phyloP scores from a whole-genome alignment of 164 flowering plant genomes.

The Hamamelis virginiana region DNA sequence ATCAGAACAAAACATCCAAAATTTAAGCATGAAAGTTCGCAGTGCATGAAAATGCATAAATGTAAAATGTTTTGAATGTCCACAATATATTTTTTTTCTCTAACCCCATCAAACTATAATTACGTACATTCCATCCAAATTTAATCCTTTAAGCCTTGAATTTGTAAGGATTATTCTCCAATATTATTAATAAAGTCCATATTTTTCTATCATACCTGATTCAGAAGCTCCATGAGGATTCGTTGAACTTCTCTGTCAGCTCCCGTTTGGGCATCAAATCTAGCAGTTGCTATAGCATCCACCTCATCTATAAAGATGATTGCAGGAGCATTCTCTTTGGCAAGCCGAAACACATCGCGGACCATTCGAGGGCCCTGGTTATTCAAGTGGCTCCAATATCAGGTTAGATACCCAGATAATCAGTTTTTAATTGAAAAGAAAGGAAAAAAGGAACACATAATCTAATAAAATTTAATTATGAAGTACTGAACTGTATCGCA shows the following conservation, averaged over 20 bases:
- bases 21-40: too few species aligned
- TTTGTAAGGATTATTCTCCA: background rate
- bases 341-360: conserved; percentile 96
- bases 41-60: too few species aligned
- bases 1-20: background rate
- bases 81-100: too few species aligned
- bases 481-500: too few species aligned
- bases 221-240: conserved; percentile 94
- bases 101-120: too few species aligned
- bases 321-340: conserved; percentile 97
- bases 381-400: background rate
- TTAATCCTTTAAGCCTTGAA: background rate
- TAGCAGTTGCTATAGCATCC: conserved; percentile 97
- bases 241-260: conserved; percentile 99
- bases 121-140: background rate
- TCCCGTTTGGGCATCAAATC: conserved; percentile 99
- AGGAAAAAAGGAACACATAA: too few species aligned
- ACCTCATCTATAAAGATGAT: conserved; percentile 98
- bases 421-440: too few species aligned
- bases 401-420: too few species aligned
- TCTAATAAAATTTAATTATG: too few species aligned
- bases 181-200: background rate
- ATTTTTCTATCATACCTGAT: conserved; percentile 54
- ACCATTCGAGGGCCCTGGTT: conserved; percentile 95
- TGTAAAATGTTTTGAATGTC: too few species aligned